These are phyloP conservation scores for Blastobotrys terrestris DNA, from an alignment of 805 yeast genomes.

Conservation along the genomic window DNA sequence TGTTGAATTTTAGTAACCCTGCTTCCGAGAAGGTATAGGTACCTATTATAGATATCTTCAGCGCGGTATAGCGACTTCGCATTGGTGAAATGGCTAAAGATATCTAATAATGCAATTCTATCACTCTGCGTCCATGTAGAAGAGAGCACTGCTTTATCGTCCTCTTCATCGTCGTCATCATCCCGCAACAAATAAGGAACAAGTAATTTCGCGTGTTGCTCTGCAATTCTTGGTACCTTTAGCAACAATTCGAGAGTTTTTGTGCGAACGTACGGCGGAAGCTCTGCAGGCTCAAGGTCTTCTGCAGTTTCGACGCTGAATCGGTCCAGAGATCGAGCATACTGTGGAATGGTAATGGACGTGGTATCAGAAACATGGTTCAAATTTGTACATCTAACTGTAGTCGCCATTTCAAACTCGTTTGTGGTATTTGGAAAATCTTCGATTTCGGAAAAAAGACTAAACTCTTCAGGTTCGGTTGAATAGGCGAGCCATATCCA, in stretches of 20 bases:
- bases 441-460: conserved; percentile 1
- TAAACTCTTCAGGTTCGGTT: conserved; percentile 20
- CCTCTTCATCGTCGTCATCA: conserved; percentile 28
- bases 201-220: conserved; percentile 49
- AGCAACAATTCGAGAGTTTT: conserved; percentile 54
- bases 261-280: conserved; percentile 44
- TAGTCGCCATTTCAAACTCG: conserved; percentile 5
- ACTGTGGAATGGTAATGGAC: background rate
- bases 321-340: background rate
- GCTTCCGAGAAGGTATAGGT: conserved; percentile 55
- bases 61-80: conserved; percentile 50
- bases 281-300: conserved; percentile 13
- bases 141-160: conserved; percentile 13
- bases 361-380: conserved; percentile 1
- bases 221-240: conserved; percentile 62
- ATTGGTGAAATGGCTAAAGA: conserved; percentile 60
- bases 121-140: conserved; percentile 25
- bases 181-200: conserved; percentile 51
- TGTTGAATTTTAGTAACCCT: conserved; percentile 59
- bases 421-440: conserved; percentile 14
- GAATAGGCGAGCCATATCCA: conserved; percentile 23
- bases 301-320: conserved; percentile 1
- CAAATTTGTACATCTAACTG: conserved; percentile 14
- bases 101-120: conserved; percentile 41
- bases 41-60: conserved; percentile 46